Conservation (phyloP, 192 early-diverging fungal species). For the Coemansia sp. region DNA sequence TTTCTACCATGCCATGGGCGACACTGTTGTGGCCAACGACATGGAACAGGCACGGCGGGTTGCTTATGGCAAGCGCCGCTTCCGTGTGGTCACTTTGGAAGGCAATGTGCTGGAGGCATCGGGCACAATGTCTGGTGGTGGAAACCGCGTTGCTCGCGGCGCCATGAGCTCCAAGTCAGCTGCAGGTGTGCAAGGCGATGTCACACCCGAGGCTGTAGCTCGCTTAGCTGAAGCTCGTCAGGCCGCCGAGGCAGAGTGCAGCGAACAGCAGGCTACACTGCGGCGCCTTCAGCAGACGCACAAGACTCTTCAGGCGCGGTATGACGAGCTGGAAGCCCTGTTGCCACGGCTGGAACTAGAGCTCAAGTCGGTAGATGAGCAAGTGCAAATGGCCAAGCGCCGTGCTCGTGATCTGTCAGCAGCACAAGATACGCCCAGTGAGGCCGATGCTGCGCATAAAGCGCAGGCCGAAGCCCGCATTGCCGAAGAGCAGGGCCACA, state of each 20-base stretch:
- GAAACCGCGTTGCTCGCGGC: slow-evolving; percentile 67
- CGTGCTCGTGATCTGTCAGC: slow-evolving; percentile 55
- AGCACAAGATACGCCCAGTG: slow-evolving; percentile 26
- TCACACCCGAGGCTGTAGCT: slow-evolving; percentile 55
- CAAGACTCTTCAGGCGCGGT: slow-evolving; percentile 53
- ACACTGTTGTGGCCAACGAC: slow-evolving; percentile 86
- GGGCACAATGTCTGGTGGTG: slow-evolving; percentile 94
- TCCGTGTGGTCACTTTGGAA: slow-evolving; percentile 90
- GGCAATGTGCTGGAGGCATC: slow-evolving; percentile 88
- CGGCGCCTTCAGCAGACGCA: slow-evolving; percentile 28
- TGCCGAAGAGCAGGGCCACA: slow-evolving; percentile 43
- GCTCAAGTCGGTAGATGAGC: slow-evolving; percentile 61
- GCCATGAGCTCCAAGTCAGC: slow-evolving; percentile 82
- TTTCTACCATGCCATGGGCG: slow-evolving; percentile 80
- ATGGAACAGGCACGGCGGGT: slow-evolving; percentile 83
- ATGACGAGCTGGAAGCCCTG: slow-evolving; percentile 60
- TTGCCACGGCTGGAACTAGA: slow-evolving; percentile 74
- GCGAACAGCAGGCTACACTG: slow-evolving; percentile 46
- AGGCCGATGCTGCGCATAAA: slow-evolving; percentile 33
- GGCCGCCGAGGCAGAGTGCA: slow-evolving; percentile 56
- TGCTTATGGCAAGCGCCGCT: slow-evolving; percentile 78
- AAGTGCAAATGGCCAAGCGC: slow-evolving; percentile 66
- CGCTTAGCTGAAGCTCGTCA: slow-evolving; percentile 61
- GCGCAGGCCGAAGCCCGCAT: slow-evolving; percentile 51
- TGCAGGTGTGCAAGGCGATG: slow-evolving; percentile 44